Evolutionary conservation across 2,329 filamentous ascomycete genomes (phyloP), one percentile per base, ranked within the genome.

Genomic region (Grosmannia huntii): DNA sequence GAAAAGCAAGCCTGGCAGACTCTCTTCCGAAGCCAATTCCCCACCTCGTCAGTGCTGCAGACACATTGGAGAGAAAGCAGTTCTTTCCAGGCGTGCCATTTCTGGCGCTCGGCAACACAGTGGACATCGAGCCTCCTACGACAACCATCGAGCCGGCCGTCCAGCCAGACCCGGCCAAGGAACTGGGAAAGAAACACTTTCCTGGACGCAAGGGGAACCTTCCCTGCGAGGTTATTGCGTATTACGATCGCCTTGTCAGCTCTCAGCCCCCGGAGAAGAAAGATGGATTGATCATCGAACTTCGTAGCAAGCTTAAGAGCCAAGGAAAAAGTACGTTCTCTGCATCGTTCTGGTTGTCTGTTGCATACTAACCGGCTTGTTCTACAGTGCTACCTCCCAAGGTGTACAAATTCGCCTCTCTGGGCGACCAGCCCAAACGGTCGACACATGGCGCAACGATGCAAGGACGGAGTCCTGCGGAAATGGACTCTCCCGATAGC

Each of bases 161-260:
- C 0, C 59, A 57, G n/a, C 63, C 62, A 1, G 63, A 64, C 41
- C 62, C 63, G 9, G 27, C 59, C 25, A 64, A 64, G 55, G 57
- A 64, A 4, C 53, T 64, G 14, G 63, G 63, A 28, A 60, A 36
- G 33, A 60, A 57, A 46, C 51, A 60, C 31, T 63, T 64, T 14
- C 60, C 63, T 1, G 62, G 62, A 2, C 62, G 62, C 19, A 62
- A 62, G 31, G 36, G 21, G 2, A 51, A 25, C 10, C 52, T 64
- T 4, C 63, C 63, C 1, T 62, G 62, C 28, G 63, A 64, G 41
- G 56, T 61, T 10, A 64, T 64, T 58, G 59, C 61, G 16, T 54
- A 63, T 10, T 64, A 62, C 23, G 61, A 64, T 23, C 58, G 59
- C 3, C 60, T 61, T 1, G 56, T 64, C 23, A 59, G 56, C 49